These are phyloP conservation scores for Haplosporangium sp. DNA, from an alignment of 371 early-diverging fungal genomes.

Conservation along the genomic window DNA sequence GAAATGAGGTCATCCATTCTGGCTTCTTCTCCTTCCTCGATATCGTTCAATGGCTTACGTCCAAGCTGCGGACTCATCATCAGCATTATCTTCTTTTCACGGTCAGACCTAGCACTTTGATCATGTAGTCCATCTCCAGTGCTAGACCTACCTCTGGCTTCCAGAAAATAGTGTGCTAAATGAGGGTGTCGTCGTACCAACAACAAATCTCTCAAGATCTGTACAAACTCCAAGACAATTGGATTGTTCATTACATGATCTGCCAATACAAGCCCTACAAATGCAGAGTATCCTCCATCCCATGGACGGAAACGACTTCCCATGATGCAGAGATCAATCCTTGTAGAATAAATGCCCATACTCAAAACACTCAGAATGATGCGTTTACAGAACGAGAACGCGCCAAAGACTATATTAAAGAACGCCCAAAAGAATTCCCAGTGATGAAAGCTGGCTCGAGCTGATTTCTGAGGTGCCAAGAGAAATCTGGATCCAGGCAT, in stretches of 20 bases:
- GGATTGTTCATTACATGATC: slow-evolving; percentile 53
- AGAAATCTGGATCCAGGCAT: slow-evolving; percentile 53
- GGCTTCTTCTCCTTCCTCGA: slow-evolving; percentile 48
- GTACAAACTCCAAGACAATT: slow-evolving; percentile 53
- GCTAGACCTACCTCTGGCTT: slow-evolving; percentile 14
- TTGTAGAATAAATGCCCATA: slow-evolving; percentile 39
- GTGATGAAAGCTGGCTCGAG: slow-evolving; percentile 41
- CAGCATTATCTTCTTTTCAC: slow-evolving; percentile 27
- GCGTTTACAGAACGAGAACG: slow-evolving; percentile 47
- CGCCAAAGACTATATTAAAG: slow-evolving; percentile 56
- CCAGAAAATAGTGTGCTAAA: slow-evolving; percentile 31
- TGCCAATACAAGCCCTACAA: slow-evolving; percentile 51
- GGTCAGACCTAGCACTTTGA: slow-evolving; percentile 4
- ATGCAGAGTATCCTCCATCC: slow-evolving; percentile 56
- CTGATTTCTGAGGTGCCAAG: slow-evolving; percentile 33
- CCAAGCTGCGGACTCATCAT: slow-evolving; percentile 28
- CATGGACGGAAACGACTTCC: slow-evolving; percentile 53
- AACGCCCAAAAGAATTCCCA: slow-evolving; percentile 58
- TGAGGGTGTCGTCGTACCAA: slow-evolving; percentile 23
- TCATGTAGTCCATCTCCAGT: neutral
- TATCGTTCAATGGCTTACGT: slow-evolving; percentile 20
- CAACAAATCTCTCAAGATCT: slow-evolving; percentile 46
- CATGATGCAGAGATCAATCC: slow-evolving; percentile 53
- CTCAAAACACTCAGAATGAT: slow-evolving; percentile 34
- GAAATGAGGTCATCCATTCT: slow-evolving; percentile 48